Evolutionary conservation across 345 rosid species (phyloP), one percentile per base, ranked within the genome.

Genomic region (Sisymbrium irio): DNA sequence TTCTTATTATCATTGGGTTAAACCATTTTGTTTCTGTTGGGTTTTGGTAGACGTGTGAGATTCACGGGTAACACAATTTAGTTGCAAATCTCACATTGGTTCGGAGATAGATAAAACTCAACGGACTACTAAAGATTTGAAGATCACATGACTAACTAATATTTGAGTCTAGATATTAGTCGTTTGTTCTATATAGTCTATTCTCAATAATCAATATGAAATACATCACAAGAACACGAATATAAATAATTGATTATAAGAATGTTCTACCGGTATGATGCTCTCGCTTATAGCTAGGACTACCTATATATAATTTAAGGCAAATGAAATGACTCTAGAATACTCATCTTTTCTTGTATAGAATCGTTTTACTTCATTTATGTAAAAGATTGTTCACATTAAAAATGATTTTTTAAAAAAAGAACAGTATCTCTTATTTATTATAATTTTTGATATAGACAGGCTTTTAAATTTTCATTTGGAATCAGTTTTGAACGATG

Each of bases 401-500:
- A 17, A 56, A 41, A 45, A 15, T 41, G 27, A 2, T 13, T 4
- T 17, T 2, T 19, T 4, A 40, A 36, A 32, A 2, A 40, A 36
- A 32, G 35, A 62, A 39, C 10, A 33, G 20, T 7, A n/a, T 54
- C 14, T 53, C 46, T 41, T 63, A 54, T 53, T 73, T 73, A 54
- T 42, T 20, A 72, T 36, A 64, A 20, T 7, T 63, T 54, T 56
- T 63, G 77, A 54, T 49, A 63, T 63, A 32, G 77, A 63, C 77
- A 63, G 77, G 53, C 66, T 56, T 74, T 46, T 2, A 25, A 66
- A 66, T 47, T 57, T 33, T 19, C 12, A 39, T 39, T 28, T 28
- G 62, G 46, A 75, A 75, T 60, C 63, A 69, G 59, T 69, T 76
- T 69, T 76, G 75, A 69, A 68, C 61, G 65, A 69, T 55, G 37